Conservation (phyloP, 495 filamentous ascomycete species). For the Hypoxylon intermedium region DNA sequence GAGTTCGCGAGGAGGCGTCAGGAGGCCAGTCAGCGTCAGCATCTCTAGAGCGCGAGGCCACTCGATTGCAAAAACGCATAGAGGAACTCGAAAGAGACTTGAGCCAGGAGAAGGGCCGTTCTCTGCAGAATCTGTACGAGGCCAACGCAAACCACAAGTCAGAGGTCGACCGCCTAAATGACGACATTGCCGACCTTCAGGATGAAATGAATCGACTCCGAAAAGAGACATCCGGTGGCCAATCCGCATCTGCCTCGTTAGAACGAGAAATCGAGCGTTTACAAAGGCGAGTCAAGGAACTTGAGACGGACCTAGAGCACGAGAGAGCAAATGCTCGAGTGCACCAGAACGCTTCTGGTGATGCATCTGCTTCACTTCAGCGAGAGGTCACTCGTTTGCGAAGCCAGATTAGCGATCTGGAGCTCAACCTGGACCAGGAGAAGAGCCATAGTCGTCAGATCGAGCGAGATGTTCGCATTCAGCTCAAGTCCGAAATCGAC, state of each 20-base stretch:
- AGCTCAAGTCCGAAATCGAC: constrained; percentile 70
- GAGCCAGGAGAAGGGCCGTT: constrained; percentile 45
- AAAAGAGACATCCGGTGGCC: constrained; percentile 50
- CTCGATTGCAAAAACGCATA: constrained; percentile 29
- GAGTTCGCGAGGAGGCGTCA: constrained; percentile 49
- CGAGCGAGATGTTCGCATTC: constrained; percentile 60
- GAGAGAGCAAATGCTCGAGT: constrained; percentile 75
- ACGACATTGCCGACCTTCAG: constrained; percentile 72
- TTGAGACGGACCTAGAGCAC: constrained; percentile 51
- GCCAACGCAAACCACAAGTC: constrained; percentile 33
- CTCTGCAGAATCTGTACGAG: constrained; percentile 28
- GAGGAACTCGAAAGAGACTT: constrained; percentile 39
- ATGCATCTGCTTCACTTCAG: constrained; percentile 71
- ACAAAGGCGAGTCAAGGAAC: constrained; percentile 32
- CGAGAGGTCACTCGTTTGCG: constrained; percentile 66
- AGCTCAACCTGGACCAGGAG: constrained; percentile 65
- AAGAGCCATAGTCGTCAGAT: constrained; percentile 64
- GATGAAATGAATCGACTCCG: constrained; percentile 63
- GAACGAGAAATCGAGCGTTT: constrained; percentile 32
- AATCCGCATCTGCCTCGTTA: constrained; percentile 39
- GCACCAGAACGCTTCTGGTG: constrained; percentile 71
- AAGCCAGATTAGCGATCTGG: constrained; percentile 63
- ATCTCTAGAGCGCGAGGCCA: constrained; percentile 33
- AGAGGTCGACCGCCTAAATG: constrained; percentile 52
- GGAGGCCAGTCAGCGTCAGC: constrained; percentile 44